Evolutionary conservation across 2,329 filamentous ascomycete species (phyloP).

Genomic region (Fusarium xylarioides): DNA sequence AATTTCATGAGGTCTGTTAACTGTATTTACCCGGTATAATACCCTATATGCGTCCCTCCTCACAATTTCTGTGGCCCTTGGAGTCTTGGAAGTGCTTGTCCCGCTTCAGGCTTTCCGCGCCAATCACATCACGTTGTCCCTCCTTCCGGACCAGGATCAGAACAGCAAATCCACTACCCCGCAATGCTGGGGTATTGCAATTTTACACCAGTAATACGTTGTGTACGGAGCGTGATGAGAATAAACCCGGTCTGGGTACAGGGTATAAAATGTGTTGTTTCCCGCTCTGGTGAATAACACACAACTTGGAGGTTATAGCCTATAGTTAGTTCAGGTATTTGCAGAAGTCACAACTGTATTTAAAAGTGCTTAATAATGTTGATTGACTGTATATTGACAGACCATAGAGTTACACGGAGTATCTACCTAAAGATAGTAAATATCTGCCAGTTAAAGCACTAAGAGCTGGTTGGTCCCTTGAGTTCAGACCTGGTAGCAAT

Average conservation of each 20-base stretch:
- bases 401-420: accelerated
- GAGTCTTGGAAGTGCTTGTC: not conserved
- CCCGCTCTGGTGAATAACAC: too few relatives aligned
- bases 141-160: not conserved
- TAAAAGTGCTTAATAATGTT: not conserved
- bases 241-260: not conserved
- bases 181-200: not conserved
- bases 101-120: not conserved
- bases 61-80: too few relatives aligned
- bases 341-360: not conserved
- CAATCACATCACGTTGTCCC: not conserved
- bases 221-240: too few relatives aligned
- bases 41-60: not conserved
- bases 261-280: accelerated
- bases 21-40: not conserved
- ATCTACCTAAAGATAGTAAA: accelerated
- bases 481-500: not conserved
- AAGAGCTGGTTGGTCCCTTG: accelerated
- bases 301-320: accelerated
- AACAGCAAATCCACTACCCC: not conserved
- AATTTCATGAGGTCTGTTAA: accelerated
- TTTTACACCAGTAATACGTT: not conserved
- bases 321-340: not conserved
- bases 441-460: not conserved
- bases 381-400: not conserved